These are phyloP conservation scores for Leccinum rimulosum DNA, from an alignment of 768 basidiomycete species.

Conservation along the genomic window DNA sequence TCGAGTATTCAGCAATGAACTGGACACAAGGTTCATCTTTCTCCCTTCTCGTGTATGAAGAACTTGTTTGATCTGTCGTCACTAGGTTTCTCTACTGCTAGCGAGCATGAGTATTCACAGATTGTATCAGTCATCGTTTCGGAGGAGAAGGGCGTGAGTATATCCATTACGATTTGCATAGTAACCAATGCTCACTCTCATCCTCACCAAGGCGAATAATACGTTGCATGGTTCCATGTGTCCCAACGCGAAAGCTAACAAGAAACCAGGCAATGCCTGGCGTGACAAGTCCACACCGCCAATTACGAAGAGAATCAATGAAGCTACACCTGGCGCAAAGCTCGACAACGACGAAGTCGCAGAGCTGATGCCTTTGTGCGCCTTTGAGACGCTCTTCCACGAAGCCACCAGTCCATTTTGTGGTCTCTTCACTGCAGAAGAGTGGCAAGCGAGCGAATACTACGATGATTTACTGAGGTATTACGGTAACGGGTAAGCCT, in stretches of 20 bases:
- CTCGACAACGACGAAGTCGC: conserved; percentile 53
- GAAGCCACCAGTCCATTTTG: conserved; percentile 64
- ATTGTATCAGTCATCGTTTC: conserved; percentile 51
- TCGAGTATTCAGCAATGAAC: conserved; percentile 66
- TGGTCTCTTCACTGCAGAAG: conserved; percentile 56
- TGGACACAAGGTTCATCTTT: conserved; percentile 56
- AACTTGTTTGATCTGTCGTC: conserved; percentile 1
- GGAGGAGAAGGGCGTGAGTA: conserved; percentile 44
- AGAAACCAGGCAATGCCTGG: conserved; percentile 50
- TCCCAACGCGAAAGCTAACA: conserved; percentile 48
- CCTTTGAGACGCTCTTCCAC: conserved; percentile 67
- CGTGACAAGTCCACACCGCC: conserved; percentile 49
- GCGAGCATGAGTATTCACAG: conserved; percentile 43
- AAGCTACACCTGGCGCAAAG: conserved; percentile 58
- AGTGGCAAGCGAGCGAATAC: conserved; percentile 70
- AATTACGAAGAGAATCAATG: conserved; percentile 59
- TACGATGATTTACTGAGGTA: conserved; percentile 72
- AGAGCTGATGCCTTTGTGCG: conserved; percentile 69
- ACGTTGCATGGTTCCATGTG: conserved; percentile 71
- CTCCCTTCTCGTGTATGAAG: neutral
- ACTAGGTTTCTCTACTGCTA: conserved; percentile 63
- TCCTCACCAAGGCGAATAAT: conserved; percentile 48
- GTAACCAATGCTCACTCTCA: neutral
- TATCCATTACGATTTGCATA: neutral
- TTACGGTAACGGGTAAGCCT: conserved; percentile 66